Conservation (phyloP, 1,284 basidiomycete genomes). For the Trametes hirsuta region DNA sequence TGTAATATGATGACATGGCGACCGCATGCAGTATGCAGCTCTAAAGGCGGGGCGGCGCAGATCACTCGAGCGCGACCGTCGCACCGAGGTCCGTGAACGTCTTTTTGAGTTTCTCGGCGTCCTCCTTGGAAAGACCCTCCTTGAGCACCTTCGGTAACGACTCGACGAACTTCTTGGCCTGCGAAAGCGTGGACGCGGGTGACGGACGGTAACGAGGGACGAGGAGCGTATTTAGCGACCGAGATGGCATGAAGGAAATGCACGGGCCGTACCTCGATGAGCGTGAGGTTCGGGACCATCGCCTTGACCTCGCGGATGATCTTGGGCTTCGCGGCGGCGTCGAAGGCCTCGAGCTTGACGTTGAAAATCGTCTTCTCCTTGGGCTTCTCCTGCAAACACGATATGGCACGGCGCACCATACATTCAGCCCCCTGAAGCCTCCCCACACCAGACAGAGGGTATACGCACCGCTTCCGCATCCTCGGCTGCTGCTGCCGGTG, state of each 20-base stretch:
- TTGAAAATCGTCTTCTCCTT: constrained; percentile 99
- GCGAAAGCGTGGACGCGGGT: constrained; percentile 4
- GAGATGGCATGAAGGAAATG: neutral
- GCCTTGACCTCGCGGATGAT: constrained; percentile 99
- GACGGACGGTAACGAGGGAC: neutral
- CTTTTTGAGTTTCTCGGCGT: constrained; percentile 95
- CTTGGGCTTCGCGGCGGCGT: constrained; percentile 91
- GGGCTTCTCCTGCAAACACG: constrained; percentile 77
- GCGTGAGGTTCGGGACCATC: constrained; percentile 89
- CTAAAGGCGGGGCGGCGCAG: constrained; percentile 15
- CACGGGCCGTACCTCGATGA: constrained; percentile 83
- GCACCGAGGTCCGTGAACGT: constrained; percentile 91
- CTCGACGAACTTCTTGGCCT: constrained; percentile 99
- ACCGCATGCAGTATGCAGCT: constrained; percentile 4
- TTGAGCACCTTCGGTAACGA: constrained; percentile 93
- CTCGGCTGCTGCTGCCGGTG: constrained; percentile 60
- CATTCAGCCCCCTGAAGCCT: neutral
- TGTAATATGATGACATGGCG: constrained; percentile 17
- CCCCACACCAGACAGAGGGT: neutral
- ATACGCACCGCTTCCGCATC: constrained; percentile 65
- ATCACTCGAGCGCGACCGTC: constrained; percentile 81
- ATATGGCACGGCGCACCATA: too few species aligned
- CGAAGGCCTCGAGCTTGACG: constrained; percentile 92
- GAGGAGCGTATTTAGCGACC: neutral
- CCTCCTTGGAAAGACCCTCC: constrained; percentile 96